Base-by-base conservation (phyloP, 1,139 yeast genomes). In the Candida sp. region DNA sequence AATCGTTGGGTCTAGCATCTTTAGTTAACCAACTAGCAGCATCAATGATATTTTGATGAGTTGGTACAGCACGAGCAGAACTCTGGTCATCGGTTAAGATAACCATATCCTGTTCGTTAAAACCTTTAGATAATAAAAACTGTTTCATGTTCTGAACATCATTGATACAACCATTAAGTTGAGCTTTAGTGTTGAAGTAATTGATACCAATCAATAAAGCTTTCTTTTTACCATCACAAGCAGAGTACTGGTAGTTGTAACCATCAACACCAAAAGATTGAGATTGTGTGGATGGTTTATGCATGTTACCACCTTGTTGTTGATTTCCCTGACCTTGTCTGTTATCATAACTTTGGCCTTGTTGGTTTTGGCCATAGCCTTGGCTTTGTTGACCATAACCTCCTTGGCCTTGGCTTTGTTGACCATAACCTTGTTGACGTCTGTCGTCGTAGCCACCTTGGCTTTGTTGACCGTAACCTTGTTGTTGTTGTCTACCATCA, bases 21-120 rank as follows among this genome's bases (percentile, higher is more conserved):
- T 71, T 71, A 22, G 87, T 95, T 23, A 91, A 75, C 98, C 98
- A 91, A 50, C 82, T 84, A 91, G 90, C 88, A 1, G 95, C 98
- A 42, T 88, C 73, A 35, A 88, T 58, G 56, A 91, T 89, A 61
- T 91, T 91, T 8, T 75, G 84, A 50, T 79, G 73, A 6, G 91
- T 84, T 15, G 98, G 98, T 15, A 86, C 71, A 32, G 84, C 72
- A 27, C 85, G 79, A 53, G 72, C 66, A 48, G 85, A 81, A 15
- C 68, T 63, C 55, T 81, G 84, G 60, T 87, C 95, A 56, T 86
- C 95, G 4, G 96, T 87, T 50, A 91, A 68, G 46, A 88, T 73
- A 12, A 91, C 97, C 71, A 91, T 89, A 59, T 91, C 95, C 22
- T 85, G 91, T 53, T 75, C 71, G 29, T 65, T 58, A 64, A 87